Base-by-base conservation (phyloP, 2,329 filamentous ascomycete genomes). In the Aspergillus bombycis region DNA sequence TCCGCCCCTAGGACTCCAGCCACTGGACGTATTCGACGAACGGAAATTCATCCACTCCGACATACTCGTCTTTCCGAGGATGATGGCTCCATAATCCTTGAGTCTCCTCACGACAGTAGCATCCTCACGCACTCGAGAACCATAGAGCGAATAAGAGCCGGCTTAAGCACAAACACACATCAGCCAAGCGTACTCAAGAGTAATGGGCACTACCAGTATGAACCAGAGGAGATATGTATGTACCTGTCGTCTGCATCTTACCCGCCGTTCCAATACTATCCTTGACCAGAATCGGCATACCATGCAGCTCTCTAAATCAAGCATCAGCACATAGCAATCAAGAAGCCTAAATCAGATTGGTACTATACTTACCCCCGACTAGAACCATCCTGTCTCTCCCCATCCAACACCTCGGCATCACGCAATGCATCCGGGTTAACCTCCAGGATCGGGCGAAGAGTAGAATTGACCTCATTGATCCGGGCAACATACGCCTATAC, bases 41-140 rank as follows among this genome's bases (percentile, higher is more conserved):
- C 89, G 80, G 60, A 80, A 88, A 67, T 89, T 88, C 2, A 86
- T 86, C 87, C 88, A 91, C 71, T 91, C 84, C 1, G 83, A 87
- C 32, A 91, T 72, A 61, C 88, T 89, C 0, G 87, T 79, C 75
- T 91, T 91, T 54, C 89, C 90, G 0, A 92, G 79, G 48, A 91
- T 85, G 48, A 91, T 80, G 1, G 83, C 86, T 2, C 89, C 89
- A 1, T 86, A 85, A 61, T 84, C 77, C 60, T 88, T 82, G 6
- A 91, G 80, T 70, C 88, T 89, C 14, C 80, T 77, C 3, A 83
- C 87, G 2, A 91, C 78, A 0, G 86, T 87, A 12, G 85, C 83
- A 68, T 91, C 89, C 26, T 77, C 73, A 10, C 83, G 80, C 0
- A 87, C 81, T 66, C 82, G 85, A 10, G 88, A 84, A 0, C 88